These are phyloP conservation scores for Aspergillus pseudoglaucus DNA, from an alignment of 2,329 filamentous ascomycete species.

Conservation along the genomic window DNA sequence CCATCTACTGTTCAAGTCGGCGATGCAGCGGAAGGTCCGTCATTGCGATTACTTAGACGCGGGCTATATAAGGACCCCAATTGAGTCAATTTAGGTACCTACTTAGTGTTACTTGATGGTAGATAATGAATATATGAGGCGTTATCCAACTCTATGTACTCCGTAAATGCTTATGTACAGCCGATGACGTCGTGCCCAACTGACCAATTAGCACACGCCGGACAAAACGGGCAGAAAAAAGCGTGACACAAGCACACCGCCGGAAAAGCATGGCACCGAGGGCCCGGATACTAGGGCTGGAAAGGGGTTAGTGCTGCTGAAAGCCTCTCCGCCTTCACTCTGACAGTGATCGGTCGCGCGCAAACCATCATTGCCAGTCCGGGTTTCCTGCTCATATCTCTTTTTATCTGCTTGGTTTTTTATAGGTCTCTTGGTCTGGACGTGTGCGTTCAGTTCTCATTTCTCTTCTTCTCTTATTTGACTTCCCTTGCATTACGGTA, in stretches of 20 bases:
- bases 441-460: neutral
- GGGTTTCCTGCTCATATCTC: slow-evolving; percentile 11
- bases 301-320: slow-evolving; percentile 22
- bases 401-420: slow-evolving; percentile 1
- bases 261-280: slow-evolving; percentile 24
- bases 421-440: neutral
- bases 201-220: neutral
- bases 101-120: slow-evolving; percentile 12
- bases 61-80: slow-evolving; percentile 6
- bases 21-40: neutral
- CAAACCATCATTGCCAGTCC: slow-evolving; percentile 24
- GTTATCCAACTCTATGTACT: slow-evolving; percentile 1
- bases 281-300: slow-evolving; percentile 8
- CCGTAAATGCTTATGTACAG: neutral
- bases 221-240: neutral
- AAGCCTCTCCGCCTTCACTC: slow-evolving; percentile 28
- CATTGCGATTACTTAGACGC: slow-evolving; percentile 9
- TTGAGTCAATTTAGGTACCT: slow-evolving; percentile 10
- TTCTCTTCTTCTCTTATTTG: slow-evolving; percentile 1
- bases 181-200: slow-evolving; percentile 24
- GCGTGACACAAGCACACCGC: neutral
- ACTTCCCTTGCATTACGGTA: neutral
- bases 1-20: neutral
- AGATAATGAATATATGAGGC: slow-evolving; percentile 16
- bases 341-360: slow-evolving; percentile 34